Percentiles rank a stretch among this genome's conserved stretches.
Conservation (phyloP, 1,139 yeast genomes). For the Williopsis jadinii region DNA sequence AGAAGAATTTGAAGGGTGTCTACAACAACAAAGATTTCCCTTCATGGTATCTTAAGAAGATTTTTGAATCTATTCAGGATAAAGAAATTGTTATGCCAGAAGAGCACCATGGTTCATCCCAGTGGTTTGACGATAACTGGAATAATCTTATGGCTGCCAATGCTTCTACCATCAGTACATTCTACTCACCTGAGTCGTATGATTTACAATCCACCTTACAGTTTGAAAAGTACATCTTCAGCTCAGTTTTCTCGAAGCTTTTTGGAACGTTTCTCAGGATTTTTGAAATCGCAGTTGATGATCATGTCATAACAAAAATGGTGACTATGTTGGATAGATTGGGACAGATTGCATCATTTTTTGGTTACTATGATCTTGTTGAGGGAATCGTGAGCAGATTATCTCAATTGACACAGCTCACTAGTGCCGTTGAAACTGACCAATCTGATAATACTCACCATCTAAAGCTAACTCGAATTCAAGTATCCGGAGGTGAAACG, state of each 20-base stretch:
- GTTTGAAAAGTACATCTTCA: constrained; percentile 45
- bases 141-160: constrained; percentile 63
- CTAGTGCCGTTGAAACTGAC: constrained; percentile 21
- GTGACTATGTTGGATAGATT: constrained; percentile 84
- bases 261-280: constrained; percentile 67
- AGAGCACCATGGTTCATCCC: constrained; percentile 80
- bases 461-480: constrained; percentile 19
- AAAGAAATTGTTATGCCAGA: constrained; percentile 97
- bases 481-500: constrained; percentile 32
- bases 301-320: constrained; percentile 78
- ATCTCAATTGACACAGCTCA: constrained; percentile 55
- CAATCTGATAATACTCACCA: constrained; percentile 1
- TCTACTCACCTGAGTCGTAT: constrained; percentile 21
- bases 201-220: constrained; percentile 28
- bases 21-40: constrained; percentile 74
- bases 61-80: constrained; percentile 72
- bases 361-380: constrained; percentile 47
- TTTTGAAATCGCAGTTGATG: constrained; percentile 85
- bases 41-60: constrained; percentile 73
- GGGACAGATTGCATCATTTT: constrained; percentile 66
- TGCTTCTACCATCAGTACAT: constrained; percentile 26
- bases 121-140: constrained; percentile 95
- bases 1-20: constrained; percentile 73
- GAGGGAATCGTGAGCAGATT: constrained; percentile 61
- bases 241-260: constrained; percentile 55